Percentiles rank a stretch among this genome's conserved stretches.
phyloP scores from a whole-genome alignment of 2,329 filamentous ascomycete species.

The Ilyonectria sp. region DNA sequence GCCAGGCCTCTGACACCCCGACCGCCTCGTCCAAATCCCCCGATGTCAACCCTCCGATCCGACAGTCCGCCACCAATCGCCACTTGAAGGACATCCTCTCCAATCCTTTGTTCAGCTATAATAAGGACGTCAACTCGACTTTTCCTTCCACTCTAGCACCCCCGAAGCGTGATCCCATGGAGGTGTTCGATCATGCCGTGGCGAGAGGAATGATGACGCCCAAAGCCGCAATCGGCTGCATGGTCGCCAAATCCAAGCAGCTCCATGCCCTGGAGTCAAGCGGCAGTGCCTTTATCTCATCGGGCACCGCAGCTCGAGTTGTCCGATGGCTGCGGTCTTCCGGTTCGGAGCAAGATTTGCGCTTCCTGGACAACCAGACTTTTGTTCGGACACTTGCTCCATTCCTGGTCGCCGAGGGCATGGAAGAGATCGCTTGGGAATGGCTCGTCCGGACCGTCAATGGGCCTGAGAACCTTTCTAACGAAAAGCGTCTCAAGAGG shows the following conservation, averaged over 20 bases:
- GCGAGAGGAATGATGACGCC: constrained; percentile 70
- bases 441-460: constrained; percentile 64
- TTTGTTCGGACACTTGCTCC: constrained; percentile 60
- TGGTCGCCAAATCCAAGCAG: constrained; percentile 63
- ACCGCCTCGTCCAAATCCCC: constrained; percentile 35
- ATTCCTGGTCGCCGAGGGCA: constrained; percentile 67
- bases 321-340: constrained; percentile 69
- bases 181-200: constrained; percentile 70
- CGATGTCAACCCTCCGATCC: constrained; percentile 40
- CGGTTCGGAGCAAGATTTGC: constrained; percentile 61
- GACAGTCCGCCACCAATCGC: constrained; percentile 58
- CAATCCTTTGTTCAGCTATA: constrained; percentile 68
- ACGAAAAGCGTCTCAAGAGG: constrained; percentile 46
- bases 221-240: constrained; percentile 67
- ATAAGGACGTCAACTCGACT: constrained; percentile 43
- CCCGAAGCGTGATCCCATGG: constrained; percentile 61
- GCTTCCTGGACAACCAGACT: constrained; percentile 59
- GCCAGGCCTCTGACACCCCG: constrained; percentile 55
- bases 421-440: constrained; percentile 66
- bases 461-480: constrained; percentile 39
- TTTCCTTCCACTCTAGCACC: constrained; percentile 31
- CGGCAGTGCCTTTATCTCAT: constrained; percentile 53
- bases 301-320: constrained; percentile 64
- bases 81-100: constrained; percentile 71
- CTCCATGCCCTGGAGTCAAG: constrained; percentile 52